phyloP scores from a whole-genome alignment of 768 basidiomycete species.

The Fomitopsis pulvina region DNA sequence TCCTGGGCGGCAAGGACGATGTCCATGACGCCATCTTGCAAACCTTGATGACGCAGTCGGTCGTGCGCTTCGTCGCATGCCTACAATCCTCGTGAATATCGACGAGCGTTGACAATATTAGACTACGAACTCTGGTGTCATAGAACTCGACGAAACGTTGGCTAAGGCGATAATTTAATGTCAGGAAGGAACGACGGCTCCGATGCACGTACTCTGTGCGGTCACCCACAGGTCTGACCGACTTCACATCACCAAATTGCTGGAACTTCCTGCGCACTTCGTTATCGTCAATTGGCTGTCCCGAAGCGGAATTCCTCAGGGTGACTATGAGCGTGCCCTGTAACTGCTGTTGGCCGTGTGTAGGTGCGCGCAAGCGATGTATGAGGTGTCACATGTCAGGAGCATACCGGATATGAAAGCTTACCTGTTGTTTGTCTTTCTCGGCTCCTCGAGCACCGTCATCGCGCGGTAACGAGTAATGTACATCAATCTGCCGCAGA shows the following conservation, averaged over 20 bases:
- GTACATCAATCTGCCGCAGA: conserved; percentile 83
- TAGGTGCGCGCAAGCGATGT: no score
- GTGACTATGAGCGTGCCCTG: conserved; percentile 84
- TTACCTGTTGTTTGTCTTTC: conserved; percentile 82
- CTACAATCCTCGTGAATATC: no score
- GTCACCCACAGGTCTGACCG: conserved; percentile 58
- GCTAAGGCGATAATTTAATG: conserved; percentile 32
- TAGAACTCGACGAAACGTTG: conserved; percentile 92
- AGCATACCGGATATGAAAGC: background rate
- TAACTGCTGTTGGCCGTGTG: conserved; percentile 59
- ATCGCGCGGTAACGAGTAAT: conserved; percentile 93
- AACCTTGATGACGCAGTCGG: conserved; percentile 66
- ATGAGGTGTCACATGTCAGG: background rate
- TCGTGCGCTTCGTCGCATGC: conserved; percentile 78
- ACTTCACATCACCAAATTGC: conserved; percentile 87
- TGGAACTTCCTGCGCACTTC: conserved; percentile 85
- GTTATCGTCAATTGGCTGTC: conserved; percentile 70
- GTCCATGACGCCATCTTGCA: conserved; percentile 85
- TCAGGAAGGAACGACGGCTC: background rate
- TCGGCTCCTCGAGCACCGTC: conserved; percentile 55
- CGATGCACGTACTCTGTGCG: conserved; percentile 43
- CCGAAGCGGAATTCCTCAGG: conserved; percentile 61
- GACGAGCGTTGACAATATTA: no score
- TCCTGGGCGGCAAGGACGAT: conserved; percentile 82
- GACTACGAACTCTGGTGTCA: conserved; percentile 73